Percentiles rank a stretch among this genome's conserved stretches.
These are phyloP conservation scores for Arthrobotrys entomopaga DNA, from an alignment of 2,329 filamentous ascomycete genomes.

Conservation along the genomic window DNA sequence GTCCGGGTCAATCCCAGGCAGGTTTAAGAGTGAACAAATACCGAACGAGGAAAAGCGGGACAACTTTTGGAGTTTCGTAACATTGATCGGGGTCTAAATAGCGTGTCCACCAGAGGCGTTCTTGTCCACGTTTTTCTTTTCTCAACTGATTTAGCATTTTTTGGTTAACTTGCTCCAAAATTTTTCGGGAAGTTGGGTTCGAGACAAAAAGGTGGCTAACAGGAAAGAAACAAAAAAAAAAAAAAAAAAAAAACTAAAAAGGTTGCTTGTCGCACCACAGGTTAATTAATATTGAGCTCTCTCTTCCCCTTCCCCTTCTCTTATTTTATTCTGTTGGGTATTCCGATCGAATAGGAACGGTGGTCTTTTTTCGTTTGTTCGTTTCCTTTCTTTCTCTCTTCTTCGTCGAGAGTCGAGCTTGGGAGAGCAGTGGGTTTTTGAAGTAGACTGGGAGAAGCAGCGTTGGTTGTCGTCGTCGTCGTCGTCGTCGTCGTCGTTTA, in stretches of 20 bases:
- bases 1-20: constrained; percentile 39
- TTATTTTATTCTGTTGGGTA: constrained; percentile 50
- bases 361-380: constrained; percentile 35
- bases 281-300: constrained; percentile 25
- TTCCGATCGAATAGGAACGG: constrained; percentile 48
- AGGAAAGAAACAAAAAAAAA: constrained; percentile 21
- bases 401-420: constrained; percentile 53
- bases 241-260: constrained; percentile 48
- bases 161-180: constrained; percentile 47
- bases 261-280: constrained; percentile 50
- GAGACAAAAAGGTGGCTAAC: constrained; percentile 42
- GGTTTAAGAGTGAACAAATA: constrained; percentile 43
- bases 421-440: constrained; percentile 52
- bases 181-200: constrained; percentile 54
- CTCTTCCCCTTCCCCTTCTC: constrained; percentile 32
- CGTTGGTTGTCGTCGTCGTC: constrained; percentile 18
- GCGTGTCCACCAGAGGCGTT: constrained; percentile 51
- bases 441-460: constrained; percentile 29
- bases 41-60: constrained; percentile 53
- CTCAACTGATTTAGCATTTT: constrained; percentile 37
- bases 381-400: constrained; percentile 54
- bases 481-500: constrained; percentile 20
- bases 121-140: constrained; percentile 54
- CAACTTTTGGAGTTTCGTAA: constrained; percentile 12
- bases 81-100: constrained; percentile 38